These are phyloP conservation scores for Botrytis squamosa DNA, from an alignment of 2,329 filamentous ascomycete genomes.

Conservation along the genomic window DNA sequence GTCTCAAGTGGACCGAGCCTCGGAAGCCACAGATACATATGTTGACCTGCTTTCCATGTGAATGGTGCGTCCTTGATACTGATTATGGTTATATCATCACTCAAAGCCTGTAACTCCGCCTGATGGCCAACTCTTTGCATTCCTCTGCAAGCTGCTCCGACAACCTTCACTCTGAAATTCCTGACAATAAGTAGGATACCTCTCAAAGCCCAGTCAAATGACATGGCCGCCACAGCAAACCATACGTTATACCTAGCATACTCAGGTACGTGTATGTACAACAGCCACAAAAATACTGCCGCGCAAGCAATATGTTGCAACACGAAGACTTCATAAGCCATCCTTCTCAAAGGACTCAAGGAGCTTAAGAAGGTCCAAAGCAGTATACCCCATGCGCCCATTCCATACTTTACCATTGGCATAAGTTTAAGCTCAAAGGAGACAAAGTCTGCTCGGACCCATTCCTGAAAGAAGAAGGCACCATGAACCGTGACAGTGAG, in stretches of 20 bases:
- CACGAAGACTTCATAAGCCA: slow-evolving; percentile 69
- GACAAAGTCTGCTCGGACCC: slow-evolving; percentile 59
- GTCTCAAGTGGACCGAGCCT: slow-evolving; percentile 53
- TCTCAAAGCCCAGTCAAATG: slow-evolving; percentile 57
- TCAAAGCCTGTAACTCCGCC: slow-evolving; percentile 49
- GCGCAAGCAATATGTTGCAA: slow-evolving; percentile 65
- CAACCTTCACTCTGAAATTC: slow-evolving; percentile 48
- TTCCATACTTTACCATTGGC: slow-evolving; percentile 64
- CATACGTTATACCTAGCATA: slow-evolving; percentile 62
- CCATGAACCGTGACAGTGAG: slow-evolving; percentile 68
- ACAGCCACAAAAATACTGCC: slow-evolving; percentile 59
- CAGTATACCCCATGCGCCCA: slow-evolving; percentile 65
- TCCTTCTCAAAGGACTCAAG: slow-evolving; percentile 61
- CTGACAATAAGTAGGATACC: slow-evolving; percentile 48
- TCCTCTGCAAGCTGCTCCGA: slow-evolving; percentile 24
- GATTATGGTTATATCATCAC: slow-evolving; percentile 54
- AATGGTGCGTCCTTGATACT: slow-evolving; percentile 61
- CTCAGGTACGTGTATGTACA: slow-evolving; percentile 61
- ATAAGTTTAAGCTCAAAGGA: slow-evolving; percentile 58
- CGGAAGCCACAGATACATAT: slow-evolving; percentile 61
- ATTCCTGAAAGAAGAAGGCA: slow-evolving; percentile 66
- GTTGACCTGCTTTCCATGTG: slow-evolving; percentile 58
- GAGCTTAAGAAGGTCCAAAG: slow-evolving; percentile 65
- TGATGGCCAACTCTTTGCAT: slow-evolving; percentile 51
- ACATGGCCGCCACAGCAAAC: slow-evolving; percentile 62